Evolutionary conservation across 768 basidiomycete species (phyloP).

Genomic region (Termitomyces sp.): DNA sequence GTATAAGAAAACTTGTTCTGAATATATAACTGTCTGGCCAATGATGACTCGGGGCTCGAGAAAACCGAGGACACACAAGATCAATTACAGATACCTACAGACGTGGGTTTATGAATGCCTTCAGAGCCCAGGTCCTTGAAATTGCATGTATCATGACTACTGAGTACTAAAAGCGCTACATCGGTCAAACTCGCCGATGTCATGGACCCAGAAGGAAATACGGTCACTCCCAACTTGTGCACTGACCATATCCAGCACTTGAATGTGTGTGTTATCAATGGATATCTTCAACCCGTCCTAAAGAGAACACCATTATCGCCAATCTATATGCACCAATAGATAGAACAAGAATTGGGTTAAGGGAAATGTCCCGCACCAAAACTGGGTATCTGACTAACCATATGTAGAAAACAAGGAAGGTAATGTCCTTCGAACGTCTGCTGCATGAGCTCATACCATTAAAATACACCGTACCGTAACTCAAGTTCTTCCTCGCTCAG

Average conservation of each 20-base stretch:
- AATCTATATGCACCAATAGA: neutral
- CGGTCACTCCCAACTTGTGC: neutral
- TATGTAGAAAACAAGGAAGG: neutral
- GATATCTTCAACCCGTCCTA: neutral
- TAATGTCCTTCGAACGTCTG: conserved; percentile 1
- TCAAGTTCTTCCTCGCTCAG: neutral
- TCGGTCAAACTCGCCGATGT: no score
- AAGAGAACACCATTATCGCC: neutral
- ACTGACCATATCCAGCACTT: neutral
- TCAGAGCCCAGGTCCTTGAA: neutral
- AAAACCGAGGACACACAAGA: no score
- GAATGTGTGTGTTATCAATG: neutral
- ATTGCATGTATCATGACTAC: no score
- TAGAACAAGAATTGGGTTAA: neutral
- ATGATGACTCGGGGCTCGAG: neutral
- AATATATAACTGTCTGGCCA: neutral
- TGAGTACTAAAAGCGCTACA: neutral
- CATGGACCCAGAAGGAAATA: neutral
- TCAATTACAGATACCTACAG: neutral
- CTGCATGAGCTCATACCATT: conserved; percentile 7
- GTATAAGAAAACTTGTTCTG: neutral
- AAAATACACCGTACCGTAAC: conserved; percentile 6
- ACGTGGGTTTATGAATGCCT: neutral
- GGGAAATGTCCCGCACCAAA: neutral
- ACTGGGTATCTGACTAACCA: neutral